Evolutionary conservation across 2,329 filamentous ascomycete genomes (phyloP).

Genomic region (Penicillium rolfsii): DNA sequence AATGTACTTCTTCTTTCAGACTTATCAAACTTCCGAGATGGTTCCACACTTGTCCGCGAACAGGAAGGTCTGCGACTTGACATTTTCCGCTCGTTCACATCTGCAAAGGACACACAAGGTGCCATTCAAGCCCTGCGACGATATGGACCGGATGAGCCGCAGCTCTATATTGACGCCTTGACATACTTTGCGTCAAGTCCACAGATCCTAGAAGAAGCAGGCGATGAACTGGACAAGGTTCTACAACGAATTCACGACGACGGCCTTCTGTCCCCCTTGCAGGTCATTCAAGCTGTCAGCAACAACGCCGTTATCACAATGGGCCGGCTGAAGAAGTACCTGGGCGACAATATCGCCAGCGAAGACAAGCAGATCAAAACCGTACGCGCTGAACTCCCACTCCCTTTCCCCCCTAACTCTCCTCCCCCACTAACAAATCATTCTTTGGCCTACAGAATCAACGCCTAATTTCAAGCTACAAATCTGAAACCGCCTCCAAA

Average conservation of each 20-base stretch:
- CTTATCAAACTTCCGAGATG: conserved; percentile 84
- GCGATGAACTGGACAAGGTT: conserved; percentile 79
- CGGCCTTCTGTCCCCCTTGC: conserved; percentile 89
- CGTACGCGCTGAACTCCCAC: conserved; percentile 48
- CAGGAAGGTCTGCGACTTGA: conserved; percentile 90
- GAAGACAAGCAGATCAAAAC: conserved; percentile 77
- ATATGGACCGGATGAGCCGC: conserved; percentile 88
- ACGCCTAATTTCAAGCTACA: conserved; percentile 79
- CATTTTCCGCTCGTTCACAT: conserved; percentile 94
- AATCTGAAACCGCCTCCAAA: conserved; percentile 78
- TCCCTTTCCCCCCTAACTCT: conserved; percentile 1
- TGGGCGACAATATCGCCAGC: conserved; percentile 82
- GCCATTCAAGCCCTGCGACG: conserved; percentile 88
- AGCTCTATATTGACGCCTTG: conserved; percentile 88
- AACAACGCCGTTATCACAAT: conserved; percentile 85
- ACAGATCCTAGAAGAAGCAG: conserved; percentile 79
- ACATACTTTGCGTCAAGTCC: conserved; percentile 90
- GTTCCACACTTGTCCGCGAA: conserved; percentile 89
- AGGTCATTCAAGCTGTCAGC: conserved; percentile 90
- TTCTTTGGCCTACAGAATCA: conserved; percentile 60
- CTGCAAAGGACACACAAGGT: conserved; percentile 85
- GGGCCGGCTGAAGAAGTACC: conserved; percentile 94
- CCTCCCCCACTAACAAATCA: conserved; percentile 19
- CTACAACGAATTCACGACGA: conserved; percentile 86
- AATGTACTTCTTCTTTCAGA: conserved; percentile 93